These are phyloP conservation scores for Phytophthora melonis DNA, from an alignment of 352 stramenopile species.

Conservation along the genomic window DNA sequence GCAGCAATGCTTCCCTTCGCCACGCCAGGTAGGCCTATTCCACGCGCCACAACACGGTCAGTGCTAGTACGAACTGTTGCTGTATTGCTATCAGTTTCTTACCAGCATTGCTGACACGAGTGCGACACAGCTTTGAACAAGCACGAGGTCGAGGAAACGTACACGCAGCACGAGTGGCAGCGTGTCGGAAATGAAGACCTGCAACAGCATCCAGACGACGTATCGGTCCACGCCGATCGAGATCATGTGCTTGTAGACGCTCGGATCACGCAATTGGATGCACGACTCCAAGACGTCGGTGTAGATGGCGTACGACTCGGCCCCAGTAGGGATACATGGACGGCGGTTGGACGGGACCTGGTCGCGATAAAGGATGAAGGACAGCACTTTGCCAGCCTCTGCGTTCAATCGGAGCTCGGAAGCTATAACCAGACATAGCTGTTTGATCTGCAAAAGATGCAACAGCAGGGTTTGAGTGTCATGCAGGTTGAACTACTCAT, in stretches of 20 bases:
- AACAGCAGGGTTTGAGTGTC: no score
- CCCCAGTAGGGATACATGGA: constrained; percentile 49
- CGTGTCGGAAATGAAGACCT: constrained; percentile 42
- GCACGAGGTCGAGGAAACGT: constrained; percentile 54
- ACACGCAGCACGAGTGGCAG: constrained; percentile 53
- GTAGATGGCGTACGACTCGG: constrained; percentile 48
- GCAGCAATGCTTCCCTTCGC: constrained; percentile 44
- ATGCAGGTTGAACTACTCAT: no score
- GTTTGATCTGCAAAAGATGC: constrained; percentile 15
- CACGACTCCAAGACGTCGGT: constrained; percentile 54
- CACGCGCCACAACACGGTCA: not conserved
- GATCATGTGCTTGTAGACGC: constrained; percentile 54
- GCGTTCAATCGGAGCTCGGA: constrained; percentile 47
- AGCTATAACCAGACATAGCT: constrained; percentile 42
- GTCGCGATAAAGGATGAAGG: constrained; percentile 63
- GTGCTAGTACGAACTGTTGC: not conserved
- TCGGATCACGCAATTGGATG: constrained; percentile 43
- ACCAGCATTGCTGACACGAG: constrained; percentile 56
- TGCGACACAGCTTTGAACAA: constrained; percentile 54
- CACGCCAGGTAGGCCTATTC: constrained; percentile 46
- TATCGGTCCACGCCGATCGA: constrained; percentile 40
- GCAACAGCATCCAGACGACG: constrained; percentile 50
- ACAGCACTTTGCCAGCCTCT: constrained; percentile 53
- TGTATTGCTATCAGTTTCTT: not conserved
- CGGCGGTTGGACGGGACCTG: constrained; percentile 54